Percentiles rank a stretch among this genome's conserved stretches.
Conservation (phyloP, 2,329 filamentous ascomycete species). For the Venturia aucupariae region DNA sequence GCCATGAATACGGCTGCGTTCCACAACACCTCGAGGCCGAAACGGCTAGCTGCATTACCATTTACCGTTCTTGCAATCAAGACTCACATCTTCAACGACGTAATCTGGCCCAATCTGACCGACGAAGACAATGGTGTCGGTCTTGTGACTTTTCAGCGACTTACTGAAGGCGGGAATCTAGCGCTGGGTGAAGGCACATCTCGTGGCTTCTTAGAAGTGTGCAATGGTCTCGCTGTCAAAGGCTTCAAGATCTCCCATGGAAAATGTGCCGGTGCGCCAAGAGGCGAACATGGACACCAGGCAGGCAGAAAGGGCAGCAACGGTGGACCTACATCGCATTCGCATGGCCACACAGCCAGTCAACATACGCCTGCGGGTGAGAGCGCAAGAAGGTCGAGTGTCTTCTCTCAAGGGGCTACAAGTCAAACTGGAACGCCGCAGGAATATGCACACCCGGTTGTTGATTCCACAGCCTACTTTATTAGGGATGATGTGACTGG, state of each 20-base stretch:
- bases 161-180: slow-evolving; percentile 81
- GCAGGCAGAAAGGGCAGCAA: background rate
- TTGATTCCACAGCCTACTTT: slow-evolving; percentile 90
- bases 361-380: background rate
- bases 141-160: slow-evolving; percentile 77
- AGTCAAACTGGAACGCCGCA: slow-evolving; percentile 17
- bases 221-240: slow-evolving; percentile 81
- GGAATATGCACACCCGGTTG: slow-evolving; percentile 40
- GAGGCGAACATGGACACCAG: background rate
- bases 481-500: slow-evolving; percentile 55
- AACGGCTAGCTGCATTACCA: slow-evolving; percentile 76
- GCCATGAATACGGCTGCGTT: slow-evolving; percentile 88
- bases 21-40: slow-evolving; percentile 65
- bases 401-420: slow-evolving; percentile 9
- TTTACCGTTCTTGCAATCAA: slow-evolving; percentile 90
- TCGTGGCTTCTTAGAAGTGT: slow-evolving; percentile 79
- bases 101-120: slow-evolving; percentile 95
- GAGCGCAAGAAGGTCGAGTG: slow-evolving; percentile 5
- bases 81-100: slow-evolving; percentile 90
- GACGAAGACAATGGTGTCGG: slow-evolving; percentile 94
- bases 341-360: background rate
- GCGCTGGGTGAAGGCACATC: slow-evolving; percentile 71
- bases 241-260: slow-evolving; percentile 84
- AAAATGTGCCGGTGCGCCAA: slow-evolving; percentile 60
- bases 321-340: background rate